Base-by-base conservation (phyloP, 768 basidiomycete genomes). In the Boletus tylopilopsis region DNA sequence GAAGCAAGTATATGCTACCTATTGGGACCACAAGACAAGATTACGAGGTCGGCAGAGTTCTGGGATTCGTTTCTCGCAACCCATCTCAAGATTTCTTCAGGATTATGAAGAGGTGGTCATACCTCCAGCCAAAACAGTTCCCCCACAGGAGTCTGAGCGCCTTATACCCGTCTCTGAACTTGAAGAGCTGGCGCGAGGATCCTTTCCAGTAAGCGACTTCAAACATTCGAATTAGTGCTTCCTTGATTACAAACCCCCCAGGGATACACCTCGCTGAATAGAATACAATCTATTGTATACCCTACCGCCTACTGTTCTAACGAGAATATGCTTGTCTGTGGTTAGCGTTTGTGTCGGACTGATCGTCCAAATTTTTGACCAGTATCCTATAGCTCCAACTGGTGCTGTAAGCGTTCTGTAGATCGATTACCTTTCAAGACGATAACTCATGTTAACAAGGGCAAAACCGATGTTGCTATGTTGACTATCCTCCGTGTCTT, bases 401-500 rank as follows among this genome's bases (percentile, higher is more conserved):
- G 96, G 96, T 76, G 95, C 96, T 57, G 94, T 95, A 59, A 70
- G 88, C 69, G 18, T 3, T 44, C 12, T 36, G 7, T 27, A 33
- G 11, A 29, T 32, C n/a, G n/a, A 21, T 16, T 39, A 13, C 4
- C 7, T 45, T 13, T n/a, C 32, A 38, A n/a, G 23, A 29, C 22
- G 16, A 50, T 62, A 24, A 58, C 32, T 37, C 23, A 27, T 6
- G 45, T 30, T 19, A 42, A 33, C 27, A 58, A 94, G 93, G 96
- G 96, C 69, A 99, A 99, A 90, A 99, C 96, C 0, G 96, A 99
- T 68, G 87, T 99, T 1, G 96, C 96, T 0, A 88, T 98, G 82
- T 76, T 99, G 62, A 79, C 91, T 4, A 87, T 99, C 53, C 79
- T 99, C 40, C 89, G 94, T 25, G 89, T 94, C 24, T 71, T 98